Percentiles rank a stretch among this genome's conserved stretches.
Conservation (phyloP, 225 moss, liverwort and hornwort species). For the Sphagnum contortum region DNA sequence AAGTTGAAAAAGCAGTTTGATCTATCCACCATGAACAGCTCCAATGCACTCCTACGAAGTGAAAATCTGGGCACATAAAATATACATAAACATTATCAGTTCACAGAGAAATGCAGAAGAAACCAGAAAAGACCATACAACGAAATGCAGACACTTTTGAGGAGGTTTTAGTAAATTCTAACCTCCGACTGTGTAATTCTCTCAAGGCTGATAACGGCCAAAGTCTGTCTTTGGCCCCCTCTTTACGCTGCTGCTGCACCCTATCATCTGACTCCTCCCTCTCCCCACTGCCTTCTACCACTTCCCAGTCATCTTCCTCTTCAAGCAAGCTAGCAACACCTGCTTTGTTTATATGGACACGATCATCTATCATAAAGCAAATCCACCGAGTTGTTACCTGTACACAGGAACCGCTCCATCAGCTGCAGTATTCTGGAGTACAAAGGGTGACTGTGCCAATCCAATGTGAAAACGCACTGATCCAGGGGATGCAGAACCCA, state of each 20-base stretch:
- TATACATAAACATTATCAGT: not conserved
- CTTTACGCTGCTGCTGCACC: constrained; percentile 62
- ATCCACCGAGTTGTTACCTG: constrained; percentile 91
- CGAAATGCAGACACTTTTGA: no score
- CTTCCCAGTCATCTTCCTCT: constrained; percentile 46
- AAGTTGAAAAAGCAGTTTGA: constrained; percentile 94
- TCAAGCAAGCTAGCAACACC: constrained; percentile 63
- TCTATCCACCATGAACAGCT: constrained; percentile 96
- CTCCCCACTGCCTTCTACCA: constrained; percentile 29
- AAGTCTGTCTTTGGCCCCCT: constrained; percentile 86
- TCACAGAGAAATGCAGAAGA: not conserved
- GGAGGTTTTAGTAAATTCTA: not conserved
- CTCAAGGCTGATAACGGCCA: constrained; percentile 83
- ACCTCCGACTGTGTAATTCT: constrained; percentile 94
- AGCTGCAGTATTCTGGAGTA: no score
- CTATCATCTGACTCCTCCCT: constrained; percentile 34
- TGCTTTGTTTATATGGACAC: constrained; percentile 69
- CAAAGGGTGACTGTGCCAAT: no score
- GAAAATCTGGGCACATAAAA: constrained; percentile 46
- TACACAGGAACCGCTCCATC: not conserved
- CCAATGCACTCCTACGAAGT: constrained; percentile 82
- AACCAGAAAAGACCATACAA: no score
- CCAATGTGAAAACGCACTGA: no score
- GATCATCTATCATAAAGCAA: constrained; percentile 96
- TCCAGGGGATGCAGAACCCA: no score